Evolutionary conservation across 2,329 filamentous ascomycete genomes (phyloP).

Genomic region (Lasiodiplodia sp.): DNA sequence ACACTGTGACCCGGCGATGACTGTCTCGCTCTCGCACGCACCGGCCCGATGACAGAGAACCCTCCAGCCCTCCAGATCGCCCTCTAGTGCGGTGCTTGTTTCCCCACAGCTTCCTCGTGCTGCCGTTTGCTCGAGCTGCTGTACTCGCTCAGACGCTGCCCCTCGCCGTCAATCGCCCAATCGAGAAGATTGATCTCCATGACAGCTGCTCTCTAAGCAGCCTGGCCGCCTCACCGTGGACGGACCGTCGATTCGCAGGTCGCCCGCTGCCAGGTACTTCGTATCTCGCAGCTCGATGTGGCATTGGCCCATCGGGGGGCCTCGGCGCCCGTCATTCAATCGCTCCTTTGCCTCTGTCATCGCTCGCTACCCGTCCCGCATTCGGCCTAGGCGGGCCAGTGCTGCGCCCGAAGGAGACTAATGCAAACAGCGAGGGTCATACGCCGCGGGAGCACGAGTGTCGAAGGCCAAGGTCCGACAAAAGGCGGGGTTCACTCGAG

Average conservation of each 20-base stretch:
- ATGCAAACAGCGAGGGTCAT: not conserved
- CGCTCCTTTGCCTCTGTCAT: not conserved
- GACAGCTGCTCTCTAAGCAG: not conserved
- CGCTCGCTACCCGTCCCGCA: not conserved
- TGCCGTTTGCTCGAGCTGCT: not conserved
- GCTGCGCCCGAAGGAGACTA: not conserved
- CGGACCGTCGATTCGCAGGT: not conserved
- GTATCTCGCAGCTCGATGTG: not conserved
- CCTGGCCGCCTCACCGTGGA: not conserved
- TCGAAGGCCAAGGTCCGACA: not conserved
- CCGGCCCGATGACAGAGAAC: constrained; percentile 6
- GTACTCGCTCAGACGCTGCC: not conserved
- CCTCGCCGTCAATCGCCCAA: not conserved
- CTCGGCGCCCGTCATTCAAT: not conserved
- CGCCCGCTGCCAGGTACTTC: not conserved
- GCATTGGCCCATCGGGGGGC: not conserved
- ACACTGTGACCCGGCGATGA: not conserved
- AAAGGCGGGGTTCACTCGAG: constrained; percentile 4
- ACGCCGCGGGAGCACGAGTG: not conserved
- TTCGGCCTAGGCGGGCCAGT: not conserved
- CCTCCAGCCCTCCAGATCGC: constrained; percentile 11
- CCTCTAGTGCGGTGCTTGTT: constrained; percentile 16
- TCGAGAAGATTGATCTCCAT: no score
- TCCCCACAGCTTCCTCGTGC: not conserved
- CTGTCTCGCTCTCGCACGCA: not conserved